phyloP scores from a whole-genome alignment of 768 basidiomycete genomes.

The Cubamyces lactineus region DNA sequence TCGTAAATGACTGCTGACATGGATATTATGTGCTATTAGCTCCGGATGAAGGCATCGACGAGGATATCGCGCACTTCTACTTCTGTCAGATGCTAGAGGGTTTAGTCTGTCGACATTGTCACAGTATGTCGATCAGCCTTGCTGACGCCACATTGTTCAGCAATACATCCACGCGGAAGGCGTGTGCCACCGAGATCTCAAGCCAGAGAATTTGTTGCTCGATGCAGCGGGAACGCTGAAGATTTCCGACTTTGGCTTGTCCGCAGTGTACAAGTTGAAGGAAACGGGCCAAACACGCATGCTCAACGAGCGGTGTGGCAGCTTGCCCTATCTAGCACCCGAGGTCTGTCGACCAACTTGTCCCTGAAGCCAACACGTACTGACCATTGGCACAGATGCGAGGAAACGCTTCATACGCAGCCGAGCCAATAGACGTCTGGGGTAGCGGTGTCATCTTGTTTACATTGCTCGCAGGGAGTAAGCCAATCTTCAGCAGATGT shows the following conservation, averaged over 20 bases:
- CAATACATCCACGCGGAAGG: slow-evolving; percentile 86
- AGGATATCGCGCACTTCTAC: slow-evolving; percentile 88
- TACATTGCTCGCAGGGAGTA: slow-evolving; percentile 89
- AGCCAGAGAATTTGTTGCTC: slow-evolving; percentile 93
- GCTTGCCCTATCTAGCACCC: slow-evolving; percentile 92
- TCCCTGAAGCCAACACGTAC: neutral
- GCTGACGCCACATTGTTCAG: slow-evolving; percentile 42
- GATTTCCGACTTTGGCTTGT: slow-evolving; percentile 94
- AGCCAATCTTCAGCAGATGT: slow-evolving; percentile 34
- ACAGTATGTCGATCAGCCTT: neutral
- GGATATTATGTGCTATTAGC: slow-evolving; percentile 47
- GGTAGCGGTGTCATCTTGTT: slow-evolving; percentile 94
- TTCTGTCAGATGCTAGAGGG: slow-evolving; percentile 86
- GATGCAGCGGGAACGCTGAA: slow-evolving; percentile 85
- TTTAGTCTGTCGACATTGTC: slow-evolving; percentile 54
- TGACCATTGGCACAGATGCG: slow-evolving; percentile 54
- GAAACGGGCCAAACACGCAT: slow-evolving; percentile 74
- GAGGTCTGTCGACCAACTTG: slow-evolving; percentile 57
- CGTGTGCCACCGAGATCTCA: slow-evolving; percentile 94
- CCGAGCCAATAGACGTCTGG: slow-evolving; percentile 96
- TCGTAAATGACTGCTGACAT: neutral
- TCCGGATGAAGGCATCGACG: slow-evolving; percentile 85
- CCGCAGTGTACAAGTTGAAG: slow-evolving; percentile 86
- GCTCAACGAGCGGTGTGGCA: slow-evolving; percentile 86
- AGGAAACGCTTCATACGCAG: slow-evolving; percentile 68